Conservation (phyloP, 352 stramenopile genomes). For the Phytophthora lateralis region DNA sequence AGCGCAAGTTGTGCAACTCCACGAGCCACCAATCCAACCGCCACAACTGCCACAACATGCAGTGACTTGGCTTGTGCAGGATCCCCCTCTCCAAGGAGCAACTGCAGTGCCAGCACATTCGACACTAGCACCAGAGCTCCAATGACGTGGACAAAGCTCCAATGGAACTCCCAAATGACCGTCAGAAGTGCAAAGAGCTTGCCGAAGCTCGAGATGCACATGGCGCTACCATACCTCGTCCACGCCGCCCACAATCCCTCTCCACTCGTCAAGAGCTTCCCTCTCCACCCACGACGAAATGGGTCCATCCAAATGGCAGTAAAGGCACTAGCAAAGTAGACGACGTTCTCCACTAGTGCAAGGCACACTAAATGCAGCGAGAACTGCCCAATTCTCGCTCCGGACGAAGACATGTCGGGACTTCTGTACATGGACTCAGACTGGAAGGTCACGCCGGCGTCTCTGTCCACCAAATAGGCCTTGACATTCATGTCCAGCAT, state of each 20-base stretch:
- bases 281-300: conserved; percentile 56
- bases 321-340: conserved; percentile 62
- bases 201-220: conserved; percentile 84
- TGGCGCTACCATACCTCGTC: conserved; percentile 55
- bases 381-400: conserved; percentile 72
- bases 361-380: conserved; percentile 79
- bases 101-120: conserved; percentile 72
- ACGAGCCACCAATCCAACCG: conserved; percentile 43
- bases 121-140: conserved; percentile 74
- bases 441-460: conserved; percentile 61
- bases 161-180: conserved; percentile 89
- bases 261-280: conserved; percentile 28
- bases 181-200: conserved; percentile 86
- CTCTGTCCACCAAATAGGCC: conserved; percentile 77
- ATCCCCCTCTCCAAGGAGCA: conserved; percentile 63
- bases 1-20: conserved; percentile 56
- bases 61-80: conserved; percentile 37
- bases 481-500: conserved; percentile 90
- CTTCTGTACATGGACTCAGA: conserved; percentile 62
- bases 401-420: conserved; percentile 42
- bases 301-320: conserved; percentile 55
- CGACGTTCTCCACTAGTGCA: conserved; percentile 72
- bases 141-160: conserved; percentile 86
- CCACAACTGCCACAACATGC: conserved; percentile 48
- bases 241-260: conserved; percentile 16